Base-by-base conservation (phyloP, 306 rosid species). In the Mimosa pudica region DNA sequence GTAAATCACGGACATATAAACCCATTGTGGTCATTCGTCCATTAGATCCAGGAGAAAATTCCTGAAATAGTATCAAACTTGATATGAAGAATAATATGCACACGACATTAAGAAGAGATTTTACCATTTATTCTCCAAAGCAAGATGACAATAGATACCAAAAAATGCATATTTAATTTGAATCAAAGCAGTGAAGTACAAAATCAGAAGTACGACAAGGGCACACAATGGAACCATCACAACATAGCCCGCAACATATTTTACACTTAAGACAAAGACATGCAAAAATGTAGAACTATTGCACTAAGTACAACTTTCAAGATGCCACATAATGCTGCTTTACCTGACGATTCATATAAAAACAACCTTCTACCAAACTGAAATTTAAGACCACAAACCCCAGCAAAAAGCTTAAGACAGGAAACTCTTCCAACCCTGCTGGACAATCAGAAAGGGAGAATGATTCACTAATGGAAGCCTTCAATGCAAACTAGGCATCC, bases 1-100 rank as follows among this genome's bases (percentile, higher is more conserved):
- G 96, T 89, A 95, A 87, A 89, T 95, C 99, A 67, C 99, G 98
- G 66, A 95, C 78, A 55, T 93, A 95, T 33, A 87, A 96, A 54
- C 99, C 99, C 98, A 95, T 95, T 30, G 98, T 91, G 78, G 97
- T 89, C 94, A 88, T 93, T 79, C 90, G 90, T 69, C 99, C 99
- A 83, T 85, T 93, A 20, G 99, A 95, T 81, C 98, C 99, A 12
- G 99, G 99, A 80, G 99, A 91, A 84, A 95, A 95, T 84, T 95
- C 97, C 99, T 95, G 96, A 79, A 88, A 86, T 32, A 73, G 13
- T 18, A 74, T 63, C 57, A 42, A 52, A 63, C 36, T 62, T 82
- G 64, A 79, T 5, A 84, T 65, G 36, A 84, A 64, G 52, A 76
- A 60, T 35, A 65, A 62, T 58, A 55, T 54, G 65, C 55, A 70